Base-by-base conservation (phyloP, 73 alveolate species). In the Urostyla sp. region DNA sequence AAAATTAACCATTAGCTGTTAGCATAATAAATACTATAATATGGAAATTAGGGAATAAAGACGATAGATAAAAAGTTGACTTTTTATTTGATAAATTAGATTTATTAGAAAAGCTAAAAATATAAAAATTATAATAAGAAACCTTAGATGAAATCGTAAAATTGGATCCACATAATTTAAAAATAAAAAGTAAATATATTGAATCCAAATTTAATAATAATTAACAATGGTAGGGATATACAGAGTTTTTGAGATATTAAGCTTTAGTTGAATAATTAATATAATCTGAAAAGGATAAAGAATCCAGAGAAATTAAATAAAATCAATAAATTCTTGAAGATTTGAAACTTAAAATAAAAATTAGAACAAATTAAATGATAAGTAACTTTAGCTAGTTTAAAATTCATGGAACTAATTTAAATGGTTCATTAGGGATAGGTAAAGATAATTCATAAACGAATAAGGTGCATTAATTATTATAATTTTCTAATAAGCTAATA, bases 341-440 rank as follows among this genome's bases (percentile, higher is more conserved):
- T 77, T 27, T 46, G 55, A 27, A 59, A 59, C 43, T 6, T 27
- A 1, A 31, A 34, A 45, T 60, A 77, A 7, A 36, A 21, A 52
- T 38, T 15, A 57, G 30, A 16, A 40, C 21, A 36, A 54, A 18
- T 31, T 48, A n/a, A 28, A 0, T 27, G 46, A 40, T 10, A 37
- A 40, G 40, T 8, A 46, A 37, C 27, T 53, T 56, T 38, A 63
- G 44, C 50, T 23, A 63, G 21, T 60, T 77, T 26, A 16, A 30
- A 45, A 45, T 77, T 43, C 35, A 80, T n/a, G 89, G 89, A 4
- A n/a, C 75, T 16, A 77, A 77, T 46, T 37, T 77, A 10, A 77
- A 77, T 52, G 89, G 89, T 43, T 59, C 89, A 0, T 24, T 77
- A 1, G 89, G 89, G 10, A 77, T 77, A 15, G 73, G 73, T 0